Evolutionary conservation across 2,329 filamentous ascomycete genomes (phyloP), one percentile per base, ranked within the genome.

Genomic region (Diaporthe australafricana): DNA sequence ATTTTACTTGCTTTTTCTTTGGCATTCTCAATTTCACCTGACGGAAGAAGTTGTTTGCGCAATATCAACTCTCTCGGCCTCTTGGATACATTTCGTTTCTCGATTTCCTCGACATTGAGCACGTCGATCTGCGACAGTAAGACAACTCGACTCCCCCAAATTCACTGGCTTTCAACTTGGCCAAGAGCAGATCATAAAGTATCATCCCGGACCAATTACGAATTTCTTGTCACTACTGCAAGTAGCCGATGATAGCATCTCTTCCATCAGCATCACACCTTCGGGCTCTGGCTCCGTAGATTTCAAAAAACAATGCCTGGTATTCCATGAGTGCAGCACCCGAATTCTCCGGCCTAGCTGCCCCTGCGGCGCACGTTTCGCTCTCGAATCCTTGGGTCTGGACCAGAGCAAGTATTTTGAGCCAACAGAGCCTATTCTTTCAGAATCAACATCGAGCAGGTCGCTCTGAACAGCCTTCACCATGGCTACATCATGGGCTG

Each of bases 401-500:
- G 30, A n/a, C 35, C 5, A 57, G 22, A 40, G 27, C n/a, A 7
- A 38, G 32, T 47, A 11, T 9, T 47, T 30, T 16, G 17, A 3
- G 22, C 47, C 47, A 27, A 45, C 27, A 25, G 27, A 56, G 9
- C 5, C 22, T 50, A 6, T 30, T 42, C 22, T 2, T 42, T 42
- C 14, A 30, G 55, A 11, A 5, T 42, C n/a, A 27, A 48, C 38
- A 16, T 40, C 3, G 60, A 30, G n/a, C 42, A 47, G 32, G 42
- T 62, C 20, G n/a, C 67, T 66, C n/a, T 11, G 6, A 38, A 38
- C 50, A 27, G 42, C 25, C 53, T 16, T 69, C 70, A 67, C 53
- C 16, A 73, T 73, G 72, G 72, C 72, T 67, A 22, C 48, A 30
- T n/a, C 42, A 30, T 73, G 72, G 72, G 50, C 72, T n/a, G 70